phyloP scores from a whole-genome alignment of 1,284 basidiomycete species.

The Singerocomus inundabilis region DNA sequence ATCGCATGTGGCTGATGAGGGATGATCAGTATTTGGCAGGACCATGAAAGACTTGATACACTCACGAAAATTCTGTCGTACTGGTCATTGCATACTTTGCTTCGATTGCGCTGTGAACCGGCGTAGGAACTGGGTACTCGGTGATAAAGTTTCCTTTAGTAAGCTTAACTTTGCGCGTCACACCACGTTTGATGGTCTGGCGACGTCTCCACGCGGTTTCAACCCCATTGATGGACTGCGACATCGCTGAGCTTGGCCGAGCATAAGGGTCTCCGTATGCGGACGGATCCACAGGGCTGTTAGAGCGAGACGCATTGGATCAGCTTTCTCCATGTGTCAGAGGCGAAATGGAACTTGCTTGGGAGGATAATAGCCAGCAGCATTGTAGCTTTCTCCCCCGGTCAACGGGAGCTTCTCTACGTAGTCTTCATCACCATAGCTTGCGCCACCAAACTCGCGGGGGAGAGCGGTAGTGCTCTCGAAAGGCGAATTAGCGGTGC shows the following conservation, averaged over 20 bases:
- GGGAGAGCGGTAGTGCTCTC: slow-evolving; percentile 57
- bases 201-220: slow-evolving; percentile 81
- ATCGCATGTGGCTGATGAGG: slow-evolving; percentile 76
- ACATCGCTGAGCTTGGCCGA: slow-evolving; percentile 64
- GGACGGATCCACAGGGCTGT: slow-evolving; percentile 58
- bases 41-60: slow-evolving; percentile 15
- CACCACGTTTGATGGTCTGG: slow-evolving; percentile 89
- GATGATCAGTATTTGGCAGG: slow-evolving; percentile 9
- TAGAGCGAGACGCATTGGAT: not conserved
- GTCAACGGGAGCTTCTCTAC: slow-evolving; percentile 73
- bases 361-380: slow-evolving; percentile 68
- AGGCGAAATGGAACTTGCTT: slow-evolving; percentile 43
- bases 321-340: not conserved
- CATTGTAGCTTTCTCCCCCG: slow-evolving; percentile 48
- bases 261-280: slow-evolving; percentile 66
- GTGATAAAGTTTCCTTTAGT: slow-evolving; percentile 90
- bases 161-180: slow-evolving; percentile 91
- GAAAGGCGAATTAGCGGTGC: slow-evolving; percentile 43
- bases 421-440: slow-evolving; percentile 62
- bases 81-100: slow-evolving; percentile 70
- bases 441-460: slow-evolving; percentile 47
- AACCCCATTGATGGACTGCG: slow-evolving; percentile 61
- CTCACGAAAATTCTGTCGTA: slow-evolving; percentile 84
- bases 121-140: slow-evolving; percentile 88
- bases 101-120: slow-evolving; percentile 85